Conservation (phyloP, 2,329 filamentous ascomycete species). For the Sarocladium brachiariae region DNA sequence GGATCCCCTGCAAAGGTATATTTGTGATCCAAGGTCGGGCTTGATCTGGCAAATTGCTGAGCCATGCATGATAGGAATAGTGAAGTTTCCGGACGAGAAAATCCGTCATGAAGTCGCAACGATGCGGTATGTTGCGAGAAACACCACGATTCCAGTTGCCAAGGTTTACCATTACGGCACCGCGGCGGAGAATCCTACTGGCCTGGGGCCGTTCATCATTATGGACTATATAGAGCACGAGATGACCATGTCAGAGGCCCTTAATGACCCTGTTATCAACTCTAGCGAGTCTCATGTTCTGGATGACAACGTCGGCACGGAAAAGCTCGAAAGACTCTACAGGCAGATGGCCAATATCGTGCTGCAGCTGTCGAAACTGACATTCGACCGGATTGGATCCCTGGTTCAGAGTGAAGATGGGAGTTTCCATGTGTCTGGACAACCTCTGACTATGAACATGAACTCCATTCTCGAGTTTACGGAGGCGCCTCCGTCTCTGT, state of each 20-base stretch:
- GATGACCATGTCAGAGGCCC: constrained; percentile 20
- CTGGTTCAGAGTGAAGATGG: background rate
- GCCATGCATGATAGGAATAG: constrained; percentile 12
- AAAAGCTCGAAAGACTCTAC: constrained; percentile 28
- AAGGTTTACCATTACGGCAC: constrained; percentile 24
- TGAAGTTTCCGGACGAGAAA: constrained; percentile 29
- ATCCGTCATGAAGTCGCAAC: constrained; percentile 27
- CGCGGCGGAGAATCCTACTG: constrained; percentile 24
- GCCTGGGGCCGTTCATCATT: constrained; percentile 21
- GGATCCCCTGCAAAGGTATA: constrained; percentile 21
- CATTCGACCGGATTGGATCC: constrained; percentile 17
- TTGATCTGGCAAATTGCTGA: constrained; percentile 5
- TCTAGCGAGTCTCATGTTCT: constrained; percentile 22
- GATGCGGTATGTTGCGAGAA: constrained; percentile 24
- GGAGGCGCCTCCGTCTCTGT: background rate
- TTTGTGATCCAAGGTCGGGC: background rate
- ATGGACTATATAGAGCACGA: constrained; percentile 24
- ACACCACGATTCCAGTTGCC: constrained; percentile 29
- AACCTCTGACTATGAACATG: constrained; percentile 8
- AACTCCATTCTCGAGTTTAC: constrained; percentile 6
- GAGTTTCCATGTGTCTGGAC: background rate
- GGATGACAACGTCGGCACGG: constrained; percentile 25
- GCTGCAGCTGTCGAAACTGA: constrained; percentile 29
- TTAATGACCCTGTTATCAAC: constrained; percentile 20
- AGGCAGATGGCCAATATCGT: constrained; percentile 34